Conservation (phyloP, 2,329 filamentous ascomycete genomes). For the Cladophialophora bantiana region DNA sequence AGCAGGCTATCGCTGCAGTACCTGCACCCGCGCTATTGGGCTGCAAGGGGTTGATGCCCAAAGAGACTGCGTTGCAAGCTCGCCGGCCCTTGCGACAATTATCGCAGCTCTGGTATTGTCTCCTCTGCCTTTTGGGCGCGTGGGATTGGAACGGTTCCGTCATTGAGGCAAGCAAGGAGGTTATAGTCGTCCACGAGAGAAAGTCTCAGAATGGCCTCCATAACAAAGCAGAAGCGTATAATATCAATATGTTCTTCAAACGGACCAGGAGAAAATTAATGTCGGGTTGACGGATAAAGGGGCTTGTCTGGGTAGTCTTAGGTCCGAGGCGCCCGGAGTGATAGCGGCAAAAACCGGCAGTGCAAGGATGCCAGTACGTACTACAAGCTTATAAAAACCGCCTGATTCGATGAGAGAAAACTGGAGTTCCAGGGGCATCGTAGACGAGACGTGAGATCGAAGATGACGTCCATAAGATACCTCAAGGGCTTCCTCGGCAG, state of each 20-base stretch:
- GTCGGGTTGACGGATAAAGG: not conserved
- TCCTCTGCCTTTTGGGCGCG: slow-evolving; percentile 7
- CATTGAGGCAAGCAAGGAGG: not conserved
- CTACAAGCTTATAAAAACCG: not conserved
- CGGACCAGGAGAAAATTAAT: not conserved
- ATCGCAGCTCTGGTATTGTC: slow-evolving; percentile 26
- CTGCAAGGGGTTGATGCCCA: slow-evolving; percentile 23
- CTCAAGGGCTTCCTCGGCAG: not conserved
- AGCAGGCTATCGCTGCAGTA: slow-evolving; percentile 18
- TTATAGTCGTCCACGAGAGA: not conserved
- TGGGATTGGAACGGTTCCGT: not conserved
- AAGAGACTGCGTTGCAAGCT: slow-evolving; percentile 22
- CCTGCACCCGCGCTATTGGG: slow-evolving; percentile 7
- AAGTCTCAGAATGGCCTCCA: not conserved
- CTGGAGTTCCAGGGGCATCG: not conserved
- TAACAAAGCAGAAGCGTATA: not conserved
- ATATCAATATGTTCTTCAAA: not conserved
- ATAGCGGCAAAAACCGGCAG: not conserved
- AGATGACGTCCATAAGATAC: not conserved
- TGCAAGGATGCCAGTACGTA: not conserved
- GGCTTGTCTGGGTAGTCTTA: not conserved
- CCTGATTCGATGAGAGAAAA: not conserved
- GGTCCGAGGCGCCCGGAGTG: too few relatives aligned
- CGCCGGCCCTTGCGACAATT: slow-evolving; percentile 22
- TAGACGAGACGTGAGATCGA: not conserved